Base-by-base conservation (phyloP, 1,284 basidiomycete species). In the Boletus semigastroideus region DNA sequence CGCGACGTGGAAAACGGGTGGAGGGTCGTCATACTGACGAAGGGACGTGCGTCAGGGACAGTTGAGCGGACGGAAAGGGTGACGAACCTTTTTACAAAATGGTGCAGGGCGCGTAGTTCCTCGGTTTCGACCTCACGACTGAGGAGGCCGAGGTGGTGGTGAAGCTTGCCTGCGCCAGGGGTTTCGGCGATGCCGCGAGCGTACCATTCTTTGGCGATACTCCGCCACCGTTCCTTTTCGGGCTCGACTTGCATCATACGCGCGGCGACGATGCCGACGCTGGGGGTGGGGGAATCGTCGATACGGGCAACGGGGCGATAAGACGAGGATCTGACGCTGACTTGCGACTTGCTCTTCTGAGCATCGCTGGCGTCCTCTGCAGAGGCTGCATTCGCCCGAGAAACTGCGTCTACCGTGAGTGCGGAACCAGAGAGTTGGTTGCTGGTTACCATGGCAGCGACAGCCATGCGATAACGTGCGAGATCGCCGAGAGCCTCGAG, bases 401-500 rank as follows among this genome's bases (percentile, higher is more conserved):
- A 74, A 25, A 78, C 66, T 7, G 77, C 77, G 47, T 78, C 76
- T 8, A 72, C 55, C 0, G 85, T 81, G 34, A 83, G 75, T 2
- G 72, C 65, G 8, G 67, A 53, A 13, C 72, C 68, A 19, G 72
- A 59, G 58, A 71, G 61, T 49, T 71, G 58, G 60, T 69, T 61
- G 61, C 75, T 68, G n/a, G 79, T 77, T 22, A 86, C 74, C 74
- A 87, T 80, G 30, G 81, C 81, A 33, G 84, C 90, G n/a, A 97
- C 90, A 4, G 90, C 88, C 92, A 98, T 96, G 45, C 92, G 83
- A 68, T 97, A 98, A 27, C 95, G 79, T 0, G 96, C 94, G 31
- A 99, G 80, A 71, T 98, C 95, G 22, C 96, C 96, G 13, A 99
- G 84, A 6, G 94, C 93, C 69, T 99, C 95, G 48, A 98, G 84